These are phyloP conservation scores for Erodium trifolium DNA, from an alignment of 441 rosid species.

Conservation along the genomic window DNA sequence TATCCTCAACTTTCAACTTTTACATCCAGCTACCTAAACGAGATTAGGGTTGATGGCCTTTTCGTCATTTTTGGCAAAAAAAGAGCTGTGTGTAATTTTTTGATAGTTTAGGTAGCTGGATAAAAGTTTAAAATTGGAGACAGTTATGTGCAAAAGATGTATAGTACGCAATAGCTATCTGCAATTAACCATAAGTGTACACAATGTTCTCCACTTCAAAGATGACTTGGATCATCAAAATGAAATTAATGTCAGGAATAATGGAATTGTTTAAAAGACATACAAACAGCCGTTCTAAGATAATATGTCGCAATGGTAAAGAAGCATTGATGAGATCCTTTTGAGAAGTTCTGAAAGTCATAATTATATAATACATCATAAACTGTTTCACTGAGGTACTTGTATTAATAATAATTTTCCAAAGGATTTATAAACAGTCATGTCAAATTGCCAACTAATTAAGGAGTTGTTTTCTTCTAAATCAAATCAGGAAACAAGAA, in stretches of 20 bases:
- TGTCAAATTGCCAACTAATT: background rate
- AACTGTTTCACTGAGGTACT: background rate
- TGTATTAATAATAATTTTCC: background rate
- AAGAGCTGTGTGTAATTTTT: no score
- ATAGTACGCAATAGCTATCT: no score
- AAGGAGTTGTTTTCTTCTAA: background rate
- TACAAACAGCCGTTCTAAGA: background rate
- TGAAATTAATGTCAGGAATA: constrained; percentile 1
- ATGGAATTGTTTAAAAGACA: background rate
- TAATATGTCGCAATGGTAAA: background rate
- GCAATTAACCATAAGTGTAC: no score
- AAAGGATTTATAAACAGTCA: background rate
- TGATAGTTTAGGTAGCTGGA: no score
- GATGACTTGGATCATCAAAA: background rate
- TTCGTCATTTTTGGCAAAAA: no score
- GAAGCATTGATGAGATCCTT: background rate
- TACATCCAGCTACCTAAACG: no score
- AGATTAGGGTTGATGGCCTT: no score
- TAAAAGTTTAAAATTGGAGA: no score
- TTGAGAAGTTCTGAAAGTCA: background rate
- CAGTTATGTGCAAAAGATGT: no score
- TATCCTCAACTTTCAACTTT: no score
- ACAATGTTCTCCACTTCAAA: background rate
- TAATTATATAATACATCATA: background rate
- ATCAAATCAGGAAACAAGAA: background rate